Conservation (phyloP, 1,284 basidiomycete genomes). For the Leccinum angustisporum region DNA sequence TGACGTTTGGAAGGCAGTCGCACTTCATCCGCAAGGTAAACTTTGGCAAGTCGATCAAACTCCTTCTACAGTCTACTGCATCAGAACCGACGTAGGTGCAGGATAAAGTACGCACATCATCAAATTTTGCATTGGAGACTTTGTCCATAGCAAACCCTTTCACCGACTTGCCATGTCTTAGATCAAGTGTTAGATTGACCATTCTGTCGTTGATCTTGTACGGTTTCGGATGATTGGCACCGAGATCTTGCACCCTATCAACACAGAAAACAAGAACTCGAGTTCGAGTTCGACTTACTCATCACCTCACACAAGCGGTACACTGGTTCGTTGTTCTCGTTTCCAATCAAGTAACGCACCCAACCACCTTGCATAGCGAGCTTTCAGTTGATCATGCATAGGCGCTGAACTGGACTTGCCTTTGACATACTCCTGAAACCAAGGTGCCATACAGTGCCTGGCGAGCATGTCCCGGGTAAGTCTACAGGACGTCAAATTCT, state of each 20-base stretch:
- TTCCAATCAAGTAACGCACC: slow-evolving; percentile 75
- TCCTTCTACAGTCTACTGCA: slow-evolving; percentile 55
- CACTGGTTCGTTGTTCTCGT: slow-evolving; percentile 53
- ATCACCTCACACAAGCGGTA: slow-evolving; percentile 83
- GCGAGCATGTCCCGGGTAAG: slow-evolving; percentile 65
- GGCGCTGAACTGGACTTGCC: slow-evolving; percentile 42
- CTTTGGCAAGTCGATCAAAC: slow-evolving; percentile 59
- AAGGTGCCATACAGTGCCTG: slow-evolving; percentile 65
- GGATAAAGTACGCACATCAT: slow-evolving; percentile 47
- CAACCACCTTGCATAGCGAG: slow-evolving; percentile 57
- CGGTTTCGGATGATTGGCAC: slow-evolving; percentile 53
- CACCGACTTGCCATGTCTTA: slow-evolving; percentile 67
- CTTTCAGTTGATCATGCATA: slow-evolving; percentile 10
- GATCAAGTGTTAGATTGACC: slow-evolving; percentile 63
- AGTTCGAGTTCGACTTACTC: slow-evolving; percentile 47
- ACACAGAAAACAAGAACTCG: slow-evolving; percentile 1
- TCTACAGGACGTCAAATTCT: slow-evolving; percentile 57
- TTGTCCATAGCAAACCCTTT: slow-evolving; percentile 73
- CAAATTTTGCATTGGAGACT: slow-evolving; percentile 71
- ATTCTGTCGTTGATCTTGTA: slow-evolving; percentile 74
- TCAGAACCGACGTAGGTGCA: slow-evolving; percentile 10
- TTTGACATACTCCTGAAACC: slow-evolving; percentile 77
- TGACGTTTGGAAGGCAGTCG: slow-evolving; percentile 65
- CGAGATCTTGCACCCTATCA: slow-evolving; percentile 34
- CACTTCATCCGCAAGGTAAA: slow-evolving; percentile 54